Percentiles rank a stretch among this genome's conserved stretches.
Evolutionary conservation across 2,329 filamentous ascomycete genomes (phyloP).

Genomic region (Claviceps sp.): DNA sequence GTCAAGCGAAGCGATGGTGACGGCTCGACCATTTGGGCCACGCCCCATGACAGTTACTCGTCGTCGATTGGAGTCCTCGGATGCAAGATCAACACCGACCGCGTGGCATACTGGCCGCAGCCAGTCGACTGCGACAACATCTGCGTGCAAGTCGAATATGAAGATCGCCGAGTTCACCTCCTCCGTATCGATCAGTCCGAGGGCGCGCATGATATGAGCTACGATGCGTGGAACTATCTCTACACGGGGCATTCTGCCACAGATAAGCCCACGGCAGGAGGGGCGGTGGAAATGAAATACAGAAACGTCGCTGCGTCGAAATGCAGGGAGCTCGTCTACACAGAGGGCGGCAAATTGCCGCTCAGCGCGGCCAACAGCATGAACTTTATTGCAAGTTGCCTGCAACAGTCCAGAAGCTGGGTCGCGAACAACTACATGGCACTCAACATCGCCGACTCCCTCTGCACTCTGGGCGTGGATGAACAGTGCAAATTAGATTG

Average conservation of each 20-base stretch:
- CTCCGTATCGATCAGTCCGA: conserved; percentile 43
- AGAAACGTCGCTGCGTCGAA: conserved; percentile 29
- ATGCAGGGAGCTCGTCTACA: conserved; percentile 35
- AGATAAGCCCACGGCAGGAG: conserved; percentile 31
- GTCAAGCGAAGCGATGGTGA: conserved; percentile 6
- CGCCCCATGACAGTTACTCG: conserved; percentile 44
- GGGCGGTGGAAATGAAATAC: conserved; percentile 33
- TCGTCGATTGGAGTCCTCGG: conserved; percentile 46
- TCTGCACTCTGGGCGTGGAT: conserved; percentile 32
- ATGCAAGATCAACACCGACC: conserved; percentile 47
- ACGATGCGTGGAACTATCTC: conserved; percentile 52
- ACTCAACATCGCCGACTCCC: conserved; percentile 37
- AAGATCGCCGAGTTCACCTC: conserved; percentile 40
- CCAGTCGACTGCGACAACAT: conserved; percentile 40
- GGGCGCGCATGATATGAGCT: conserved; percentile 44
- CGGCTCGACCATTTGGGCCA: conserved; percentile 20
- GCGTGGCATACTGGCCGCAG: conserved; percentile 47
- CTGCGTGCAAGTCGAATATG: conserved; percentile 38
- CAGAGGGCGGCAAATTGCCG: conserved; percentile 24
- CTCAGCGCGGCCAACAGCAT: conserved; percentile 38
- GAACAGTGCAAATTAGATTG: conserved; percentile 33
- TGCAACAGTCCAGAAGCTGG: conserved; percentile 28
- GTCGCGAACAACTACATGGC: conserved; percentile 33
- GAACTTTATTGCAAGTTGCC: conserved; percentile 36
- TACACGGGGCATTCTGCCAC: conserved; percentile 32